Evolutionary conservation across 2,329 filamentous ascomycete species (phyloP), one percentile per base, ranked within the genome.

Genomic region (Trichoderma breve): DNA sequence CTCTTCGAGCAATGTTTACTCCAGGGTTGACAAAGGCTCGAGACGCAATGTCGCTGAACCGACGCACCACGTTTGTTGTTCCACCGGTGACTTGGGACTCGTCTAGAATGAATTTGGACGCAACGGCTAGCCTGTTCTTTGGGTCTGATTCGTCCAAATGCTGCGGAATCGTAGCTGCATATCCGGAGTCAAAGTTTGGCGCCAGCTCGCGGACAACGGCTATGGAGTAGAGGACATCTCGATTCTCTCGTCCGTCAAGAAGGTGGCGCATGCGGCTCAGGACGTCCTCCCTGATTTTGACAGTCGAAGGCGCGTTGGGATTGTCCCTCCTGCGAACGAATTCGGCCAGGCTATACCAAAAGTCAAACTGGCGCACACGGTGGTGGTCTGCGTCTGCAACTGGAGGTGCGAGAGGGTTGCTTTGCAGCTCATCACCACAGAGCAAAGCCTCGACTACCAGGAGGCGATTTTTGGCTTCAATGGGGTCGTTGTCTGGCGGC

Each of bases 191-290:
- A 77, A 87, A 89, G 60, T 90, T 88, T 36, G 90, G 89, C 60
- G 92, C 90, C 64, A 94, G 86, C 74, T 95, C 90, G 30, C 94
- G 90, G 18, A 92, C 90, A 70, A 97, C 89, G 9, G 93, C 93
- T 75, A 97, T 91, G 0, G 93, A 96, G 82, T 97, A 97, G 71
- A 98, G 88, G 21, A 97, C 91, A 79, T 98, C 94, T 68, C 95
- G 90, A 77, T 95, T 96, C 82, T 98, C 95, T 28, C 91, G 88
- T 62, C 92, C 92, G 75, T 94, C 92, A 14, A 97, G 86, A 26
- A 95, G 85, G 71, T 87, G 87, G 36, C 93, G 90, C 80, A 94
- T 88, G 66, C 86, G 86, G 5, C 81, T 81, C 34, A 97, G 83
- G 1, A 89, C 87, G 30, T 90, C 87, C 68, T 94, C 91, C 43